Conservation (phyloP, 495 filamentous ascomycete species). For the Hypomontagnella monticulosa region DNA sequence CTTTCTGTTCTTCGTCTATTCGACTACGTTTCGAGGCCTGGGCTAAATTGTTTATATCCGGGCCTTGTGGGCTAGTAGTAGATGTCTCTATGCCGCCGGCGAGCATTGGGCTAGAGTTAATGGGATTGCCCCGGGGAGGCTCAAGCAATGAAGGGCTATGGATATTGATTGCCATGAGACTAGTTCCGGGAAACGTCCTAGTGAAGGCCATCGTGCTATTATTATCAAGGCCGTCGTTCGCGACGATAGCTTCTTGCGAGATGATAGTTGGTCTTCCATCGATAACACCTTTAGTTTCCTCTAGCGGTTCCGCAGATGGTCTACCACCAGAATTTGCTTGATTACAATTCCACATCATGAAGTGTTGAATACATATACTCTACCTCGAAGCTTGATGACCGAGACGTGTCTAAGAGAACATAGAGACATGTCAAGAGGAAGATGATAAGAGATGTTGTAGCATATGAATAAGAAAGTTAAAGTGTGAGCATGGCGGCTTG, state of each 20-base stretch:
- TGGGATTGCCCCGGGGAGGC: neutral
- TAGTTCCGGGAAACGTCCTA: neutral
- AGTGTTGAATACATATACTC: neutral
- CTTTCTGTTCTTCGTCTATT: neutral
- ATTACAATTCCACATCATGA: conserved; percentile 2
- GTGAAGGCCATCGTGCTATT: neutral
- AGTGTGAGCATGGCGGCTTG: neutral
- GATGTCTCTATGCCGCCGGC: neutral
- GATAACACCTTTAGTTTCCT: neutral
- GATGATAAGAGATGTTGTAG: neutral
- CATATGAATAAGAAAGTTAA: neutral
- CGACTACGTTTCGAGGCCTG: conserved; percentile 20
- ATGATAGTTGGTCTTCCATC: neutral
- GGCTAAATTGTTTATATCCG: neutral
- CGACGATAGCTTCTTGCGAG: neutral
- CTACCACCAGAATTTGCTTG: neutral
- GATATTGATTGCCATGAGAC: conserved; percentile 7
- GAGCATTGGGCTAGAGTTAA: neutral
- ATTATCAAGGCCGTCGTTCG: neutral
- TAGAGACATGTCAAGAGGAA: neutral
- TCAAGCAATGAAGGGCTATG: neutral
- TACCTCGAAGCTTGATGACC: neutral
- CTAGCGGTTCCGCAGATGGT: neutral
- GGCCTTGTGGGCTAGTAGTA: neutral
- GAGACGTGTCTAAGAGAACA: neutral